Conservation (phyloP, 2,329 filamentous ascomycete genomes). For the Myriosclerotinia duriaeana region DNA sequence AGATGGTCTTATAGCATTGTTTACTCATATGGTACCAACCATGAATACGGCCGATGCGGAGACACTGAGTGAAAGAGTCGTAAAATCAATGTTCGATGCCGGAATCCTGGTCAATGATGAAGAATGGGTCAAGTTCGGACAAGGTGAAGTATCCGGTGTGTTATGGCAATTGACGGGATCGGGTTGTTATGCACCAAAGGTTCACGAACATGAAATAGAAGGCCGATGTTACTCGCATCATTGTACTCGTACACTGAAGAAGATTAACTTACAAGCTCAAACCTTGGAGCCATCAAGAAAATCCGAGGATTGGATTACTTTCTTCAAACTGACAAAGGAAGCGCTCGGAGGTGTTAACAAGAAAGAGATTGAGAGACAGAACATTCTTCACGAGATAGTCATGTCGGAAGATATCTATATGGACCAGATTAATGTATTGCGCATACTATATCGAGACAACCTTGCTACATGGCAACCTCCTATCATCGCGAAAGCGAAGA, state of each 20-base stretch:
- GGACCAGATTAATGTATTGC: slow-evolving; percentile 81
- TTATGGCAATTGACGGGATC: slow-evolving; percentile 88
- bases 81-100: slow-evolving; percentile 75
- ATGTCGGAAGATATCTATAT: slow-evolving; percentile 91
- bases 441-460: slow-evolving; percentile 80
- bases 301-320: slow-evolving; percentile 79
- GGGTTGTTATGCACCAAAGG: slow-evolving; percentile 83
- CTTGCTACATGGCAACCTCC: slow-evolving; percentile 71
- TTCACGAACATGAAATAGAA: slow-evolving; percentile 64
- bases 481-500: slow-evolving; percentile 75
- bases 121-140: slow-evolving; percentile 94
- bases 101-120: slow-evolving; percentile 82
- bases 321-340: slow-evolving; percentile 80
- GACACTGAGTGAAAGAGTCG: slow-evolving; percentile 73
- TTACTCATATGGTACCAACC: slow-evolving; percentile 91
- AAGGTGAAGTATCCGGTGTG: slow-evolving; percentile 79
- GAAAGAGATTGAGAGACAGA: slow-evolving; percentile 91
- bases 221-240: slow-evolving; percentile 91
- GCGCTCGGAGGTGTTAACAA: slow-evolving; percentile 68
- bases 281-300: slow-evolving; percentile 67
- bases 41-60: slow-evolving; percentile 99
- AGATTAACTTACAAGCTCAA: slow-evolving; percentile 81
- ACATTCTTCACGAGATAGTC: slow-evolving; percentile 92
- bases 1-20: slow-evolving; percentile 83
- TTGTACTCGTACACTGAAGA: slow-evolving; percentile 91